These are phyloP conservation scores for Neoconidiobolus thromboides DNA, from an alignment of 371 early-diverging fungal genomes.

Conservation along the genomic window DNA sequence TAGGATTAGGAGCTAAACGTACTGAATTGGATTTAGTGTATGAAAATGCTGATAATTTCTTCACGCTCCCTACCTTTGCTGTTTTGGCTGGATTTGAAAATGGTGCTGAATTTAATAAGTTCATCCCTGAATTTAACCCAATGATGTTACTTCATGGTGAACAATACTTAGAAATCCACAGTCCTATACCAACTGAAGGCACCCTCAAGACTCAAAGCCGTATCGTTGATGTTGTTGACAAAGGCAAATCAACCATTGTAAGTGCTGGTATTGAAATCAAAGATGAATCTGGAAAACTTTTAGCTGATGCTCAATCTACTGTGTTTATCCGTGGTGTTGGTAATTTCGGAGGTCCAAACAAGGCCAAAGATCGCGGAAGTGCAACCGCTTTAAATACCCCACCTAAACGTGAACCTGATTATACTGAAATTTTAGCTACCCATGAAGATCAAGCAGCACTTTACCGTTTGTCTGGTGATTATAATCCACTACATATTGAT, in stretches of 20 bases:
- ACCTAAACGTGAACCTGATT: conserved; percentile 73
- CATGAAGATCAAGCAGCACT: conserved; percentile 82
- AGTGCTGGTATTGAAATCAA: conserved; percentile 59
- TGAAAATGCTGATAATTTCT: conserved; percentile 64
- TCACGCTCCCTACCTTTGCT: conserved; percentile 74
- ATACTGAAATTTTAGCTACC: conserved; percentile 62
- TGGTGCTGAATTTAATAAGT: conserved; percentile 43
- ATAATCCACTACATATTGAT: conserved; percentile 88
- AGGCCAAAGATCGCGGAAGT: conserved; percentile 49
- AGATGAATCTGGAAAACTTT: conserved; percentile 52
- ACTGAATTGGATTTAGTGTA: conserved; percentile 73
- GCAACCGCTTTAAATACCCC: conserved; percentile 48
- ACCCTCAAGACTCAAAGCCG: conserved; percentile 49
- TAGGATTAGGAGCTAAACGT: conserved; percentile 82
- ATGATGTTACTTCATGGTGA: conserved; percentile 97
- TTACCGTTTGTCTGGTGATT: conserved; percentile 78
- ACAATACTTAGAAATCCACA: conserved; percentile 74
- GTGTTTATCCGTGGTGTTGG: conserved; percentile 85
- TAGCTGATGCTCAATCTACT: conserved; percentile 77
- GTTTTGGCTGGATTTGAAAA: conserved; percentile 69
- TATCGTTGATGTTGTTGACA: conserved; percentile 85
- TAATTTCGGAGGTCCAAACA: conserved; percentile 71
- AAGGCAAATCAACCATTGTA: conserved; percentile 83
- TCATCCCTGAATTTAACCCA: conserved; percentile 80
- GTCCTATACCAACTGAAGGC: conserved; percentile 66